Evolutionary conservation across 2,329 filamentous ascomycete genomes (phyloP), one percentile per base, ranked within the genome.

Genomic region (Colletotrichum sp.): DNA sequence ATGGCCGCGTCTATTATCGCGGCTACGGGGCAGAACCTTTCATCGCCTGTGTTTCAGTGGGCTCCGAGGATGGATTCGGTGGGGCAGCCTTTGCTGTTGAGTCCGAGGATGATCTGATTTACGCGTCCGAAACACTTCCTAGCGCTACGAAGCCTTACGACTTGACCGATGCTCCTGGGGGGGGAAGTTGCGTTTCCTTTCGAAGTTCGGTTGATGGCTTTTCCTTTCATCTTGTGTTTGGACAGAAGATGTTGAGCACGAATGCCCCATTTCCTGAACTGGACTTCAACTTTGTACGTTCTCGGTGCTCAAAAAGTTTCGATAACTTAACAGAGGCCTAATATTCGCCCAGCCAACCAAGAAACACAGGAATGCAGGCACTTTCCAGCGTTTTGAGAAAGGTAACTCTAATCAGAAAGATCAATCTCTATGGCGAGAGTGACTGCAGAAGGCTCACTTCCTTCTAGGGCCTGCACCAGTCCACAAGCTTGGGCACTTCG

Each of bases 21-120:
- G 92, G 92, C 21, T 93, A 92, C 79, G 91, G 92, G 13, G 83
- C 84, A 9, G 91, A 93, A 78, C 90, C 91, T 13, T 93, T 91
- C 81, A 84, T 92, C 4, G 86, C 93, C 60, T 91, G 90, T 77
- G 88, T 90, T 63, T 85, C 87, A 75, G 84, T 85, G 64, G 87
- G 88, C 3, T 80, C 83, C 68, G 82, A 87, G 80, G 84, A 89
- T 73, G 84, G 86, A 71, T 94, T 93, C 79, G 86, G 88, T 9
- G 92, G 92, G 4, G 87, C 88, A 0, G 90, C 87, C 2, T 93
- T 91, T 77, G 89, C 88, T 39, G 92, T 93, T 7, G 89, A 90
- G 77, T 88, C 86, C 8, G 85, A 88, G 78, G 88, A 87, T 4
- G 91, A 93, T 76, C 86, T 93, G 4, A 85, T 89, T 63, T 80